These are phyloP conservation scores for Neurospora sp. DNA, from an alignment of 495 filamentous ascomycete genomes.

Conservation along the genomic window DNA sequence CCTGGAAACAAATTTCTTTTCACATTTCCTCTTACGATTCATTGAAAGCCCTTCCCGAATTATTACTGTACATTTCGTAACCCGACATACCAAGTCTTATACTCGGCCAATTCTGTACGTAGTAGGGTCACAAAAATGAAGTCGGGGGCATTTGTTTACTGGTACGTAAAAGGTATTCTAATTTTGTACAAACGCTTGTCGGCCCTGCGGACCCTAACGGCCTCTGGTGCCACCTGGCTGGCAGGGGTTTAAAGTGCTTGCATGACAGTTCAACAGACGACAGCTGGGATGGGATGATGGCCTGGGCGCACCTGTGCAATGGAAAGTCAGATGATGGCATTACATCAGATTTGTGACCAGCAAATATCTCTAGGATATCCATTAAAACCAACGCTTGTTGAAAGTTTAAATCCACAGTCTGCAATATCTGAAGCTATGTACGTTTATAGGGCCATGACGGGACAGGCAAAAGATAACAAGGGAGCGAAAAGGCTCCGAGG, in stretches of 20 bases:
- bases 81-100: neutral
- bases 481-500: neutral
- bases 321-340: neutral
- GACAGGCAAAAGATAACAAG: neutral
- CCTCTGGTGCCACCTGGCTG: neutral
- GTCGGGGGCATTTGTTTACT: neutral
- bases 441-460: neutral
- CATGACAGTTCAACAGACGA: neutral
- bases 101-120: neutral
- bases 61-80: neutral
- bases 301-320: neutral
- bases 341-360: neutral
- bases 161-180: neutral
- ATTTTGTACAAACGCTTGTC: neutral
- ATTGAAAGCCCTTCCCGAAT: neutral
- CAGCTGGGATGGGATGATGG: neutral
- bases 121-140: neutral
- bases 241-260: constrained; percentile 9
- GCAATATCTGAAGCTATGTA: neutral
- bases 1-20: neutral
- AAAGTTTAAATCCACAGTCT: neutral
- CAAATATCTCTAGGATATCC: neutral
- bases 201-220: neutral
- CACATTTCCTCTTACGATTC: neutral
- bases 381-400: neutral